Conservation (phyloP, 202 grass and related monocot genomes). For the Elaeis oleifera region DNA sequence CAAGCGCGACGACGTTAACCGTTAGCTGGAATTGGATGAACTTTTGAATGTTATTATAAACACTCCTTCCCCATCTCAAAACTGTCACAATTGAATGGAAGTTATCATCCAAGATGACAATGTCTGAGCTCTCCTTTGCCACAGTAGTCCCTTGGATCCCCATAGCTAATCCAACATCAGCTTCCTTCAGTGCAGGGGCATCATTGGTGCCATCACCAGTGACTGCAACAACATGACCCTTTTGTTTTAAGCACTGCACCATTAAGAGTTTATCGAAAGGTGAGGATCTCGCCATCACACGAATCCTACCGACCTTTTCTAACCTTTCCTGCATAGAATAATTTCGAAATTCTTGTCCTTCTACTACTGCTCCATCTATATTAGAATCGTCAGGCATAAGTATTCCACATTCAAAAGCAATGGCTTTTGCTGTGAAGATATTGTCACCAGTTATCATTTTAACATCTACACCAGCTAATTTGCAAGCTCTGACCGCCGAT, state of each 20-base stretch:
- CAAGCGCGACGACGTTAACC: constrained; percentile 55
- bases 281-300: constrained; percentile 52
- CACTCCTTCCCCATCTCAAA: constrained; percentile 66
- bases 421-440: constrained; percentile 61
- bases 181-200: constrained; percentile 69
- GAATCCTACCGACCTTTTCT: constrained; percentile 34
- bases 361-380: constrained; percentile 26
- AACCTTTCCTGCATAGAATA: constrained; percentile 25
- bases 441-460: constrained; percentile 95
- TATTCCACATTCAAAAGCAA: constrained; percentile 70
- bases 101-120: constrained; percentile 70
- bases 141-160: constrained; percentile 72
- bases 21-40: constrained; percentile 96
- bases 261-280: constrained; percentile 55
- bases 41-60: constrained; percentile 79
- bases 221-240: constrained; percentile 60
- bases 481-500: constrained; percentile 44
- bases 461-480: constrained; percentile 37
- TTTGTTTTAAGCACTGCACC: constrained; percentile 63
- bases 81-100: constrained; percentile 58
- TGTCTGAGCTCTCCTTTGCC: constrained; percentile 81
- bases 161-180: constrained; percentile 75
- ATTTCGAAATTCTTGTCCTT: constrained; percentile 36
- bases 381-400: not conserved
- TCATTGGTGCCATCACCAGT: constrained; percentile 78